Percentiles rank a stretch among this genome's conserved stretches.
phyloP scores from a whole-genome alignment of 164 flowering plant genomes.

The Magnolia kwangsiensis region DNA sequence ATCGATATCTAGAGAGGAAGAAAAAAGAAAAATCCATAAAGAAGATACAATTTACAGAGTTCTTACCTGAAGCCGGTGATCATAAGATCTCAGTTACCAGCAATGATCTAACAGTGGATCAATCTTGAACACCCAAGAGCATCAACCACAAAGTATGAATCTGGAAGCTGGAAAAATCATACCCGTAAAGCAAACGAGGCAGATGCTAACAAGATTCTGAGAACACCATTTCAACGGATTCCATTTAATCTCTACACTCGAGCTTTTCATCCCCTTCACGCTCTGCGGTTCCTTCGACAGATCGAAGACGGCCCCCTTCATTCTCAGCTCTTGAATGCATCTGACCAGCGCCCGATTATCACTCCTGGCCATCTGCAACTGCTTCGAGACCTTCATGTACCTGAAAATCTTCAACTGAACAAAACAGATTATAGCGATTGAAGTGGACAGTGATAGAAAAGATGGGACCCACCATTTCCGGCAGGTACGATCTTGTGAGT shows the following conservation, averaged over 20 bases:
- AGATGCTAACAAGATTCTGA: conserved; percentile 47
- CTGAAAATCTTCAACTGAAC: conserved; percentile 63
- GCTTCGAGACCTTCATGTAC: conserved; percentile 57
- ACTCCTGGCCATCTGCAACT: conserved; percentile 54
- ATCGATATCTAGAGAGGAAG: too few species aligned
- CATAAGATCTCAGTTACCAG: too few species aligned
- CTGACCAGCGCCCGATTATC: conserved; percentile 56
- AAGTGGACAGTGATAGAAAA: conserved; percentile 38
- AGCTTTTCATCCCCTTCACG: conserved; percentile 74
- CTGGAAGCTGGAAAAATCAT: conserved; percentile 20
- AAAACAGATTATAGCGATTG: conserved; percentile 43
- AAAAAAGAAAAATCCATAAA: too few species aligned
- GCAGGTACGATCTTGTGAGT: conserved; percentile 26
- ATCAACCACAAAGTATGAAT: conserved; percentile 9
- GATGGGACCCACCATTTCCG: conserved; percentile 76
- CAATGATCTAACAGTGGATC: too few species aligned
- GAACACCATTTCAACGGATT: conserved; percentile 65
- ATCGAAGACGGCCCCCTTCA: conserved; percentile 94
- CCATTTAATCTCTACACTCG: conserved; percentile 94
- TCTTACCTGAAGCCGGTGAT: too few species aligned
- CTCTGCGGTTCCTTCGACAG: conserved; percentile 59
- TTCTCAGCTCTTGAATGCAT: conserved; percentile 79
- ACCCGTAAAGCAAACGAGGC: conserved; percentile 60
- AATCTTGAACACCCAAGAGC: background rate
- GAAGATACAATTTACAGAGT: too few species aligned